phyloP scores from a whole-genome alignment of 73 alveolate genomes.

The Blepharisma japonicum region DNA sequence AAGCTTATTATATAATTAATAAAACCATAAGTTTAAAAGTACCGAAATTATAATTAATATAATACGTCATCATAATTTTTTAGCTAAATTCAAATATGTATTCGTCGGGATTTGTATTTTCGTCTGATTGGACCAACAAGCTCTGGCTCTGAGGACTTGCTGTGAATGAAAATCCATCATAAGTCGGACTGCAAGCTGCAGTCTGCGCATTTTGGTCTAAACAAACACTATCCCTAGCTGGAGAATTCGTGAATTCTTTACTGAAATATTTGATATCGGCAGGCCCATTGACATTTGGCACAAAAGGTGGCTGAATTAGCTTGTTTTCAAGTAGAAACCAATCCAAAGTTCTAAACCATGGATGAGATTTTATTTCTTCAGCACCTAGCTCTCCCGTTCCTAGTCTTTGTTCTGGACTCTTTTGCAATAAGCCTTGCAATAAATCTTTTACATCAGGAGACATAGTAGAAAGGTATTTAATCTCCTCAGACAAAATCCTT shows the following conservation, averaged over 20 bases:
- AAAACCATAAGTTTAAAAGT: no score
- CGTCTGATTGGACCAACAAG: no score
- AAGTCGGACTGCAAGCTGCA: background rate
- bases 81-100: no score
- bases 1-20: no score
- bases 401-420: slow-evolving; percentile 20
- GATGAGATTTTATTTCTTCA: slow-evolving; percentile 55
- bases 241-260: background rate
- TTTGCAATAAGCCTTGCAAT: slow-evolving; percentile 78
- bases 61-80: no score
- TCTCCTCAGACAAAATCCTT: slow-evolving; percentile 55
- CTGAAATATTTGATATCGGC: slow-evolving; percentile 42
- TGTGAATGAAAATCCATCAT: background rate
- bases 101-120: no score
- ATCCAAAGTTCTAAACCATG: slow-evolving; percentile 50
- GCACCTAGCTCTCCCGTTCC: slow-evolving; percentile 34
- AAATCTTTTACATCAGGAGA: slow-evolving; percentile 74
- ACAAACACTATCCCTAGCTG: no score
- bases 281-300: slow-evolving; percentile 33
- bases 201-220: no score
- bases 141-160: no score
- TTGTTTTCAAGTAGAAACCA: slow-evolving; percentile 56
- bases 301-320: slow-evolving; percentile 53
- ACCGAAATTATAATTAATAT: no score
- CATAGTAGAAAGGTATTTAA: slow-evolving; percentile 57